A percentile compares a stretch with the other conserved stretches of the same genome.
Evolutionary conservation across 306 rosid genomes (phyloP).

Genomic region (Acmispon strigosus): DNA sequence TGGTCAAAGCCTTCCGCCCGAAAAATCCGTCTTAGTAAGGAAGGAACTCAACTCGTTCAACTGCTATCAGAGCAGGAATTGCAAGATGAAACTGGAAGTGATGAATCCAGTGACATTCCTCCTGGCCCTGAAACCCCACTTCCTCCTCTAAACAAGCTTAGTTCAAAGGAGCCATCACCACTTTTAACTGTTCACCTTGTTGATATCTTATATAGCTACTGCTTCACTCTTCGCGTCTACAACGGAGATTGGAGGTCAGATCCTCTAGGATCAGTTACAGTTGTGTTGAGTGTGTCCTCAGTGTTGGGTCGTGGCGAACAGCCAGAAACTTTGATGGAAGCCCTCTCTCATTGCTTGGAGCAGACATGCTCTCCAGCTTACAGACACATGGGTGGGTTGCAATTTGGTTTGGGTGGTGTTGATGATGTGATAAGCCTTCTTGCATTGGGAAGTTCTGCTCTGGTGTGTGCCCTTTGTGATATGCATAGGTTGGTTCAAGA

Average conservation of each 20-base stretch:
- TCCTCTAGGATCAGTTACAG: slow-evolving; percentile 52
- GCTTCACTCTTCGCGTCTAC: slow-evolving; percentile 69
- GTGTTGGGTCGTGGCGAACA: slow-evolving; percentile 59
- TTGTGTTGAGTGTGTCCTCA: slow-evolving; percentile 52
- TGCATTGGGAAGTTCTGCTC: slow-evolving; percentile 44
- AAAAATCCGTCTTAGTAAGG: slow-evolving; percentile 51
- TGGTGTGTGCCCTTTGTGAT: slow-evolving; percentile 56
- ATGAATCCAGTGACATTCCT: slow-evolving; percentile 44
- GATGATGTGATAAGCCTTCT: slow-evolving; percentile 49
- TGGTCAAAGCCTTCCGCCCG: slow-evolving; percentile 71
- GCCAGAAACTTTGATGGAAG: slow-evolving; percentile 56
- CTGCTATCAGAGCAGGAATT: slow-evolving; percentile 28
- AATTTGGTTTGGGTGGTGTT: slow-evolving; percentile 48
- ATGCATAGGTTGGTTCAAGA: slow-evolving; percentile 52
- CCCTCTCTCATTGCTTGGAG: slow-evolving; percentile 62
- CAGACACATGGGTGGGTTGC: slow-evolving; percentile 59
- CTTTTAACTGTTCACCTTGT: slow-evolving; percentile 60
- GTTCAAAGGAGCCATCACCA: slow-evolving; percentile 65
- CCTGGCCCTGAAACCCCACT: slow-evolving; percentile 55
- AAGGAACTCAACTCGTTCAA: slow-evolving; percentile 72
- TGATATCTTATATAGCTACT: slow-evolving; percentile 61
- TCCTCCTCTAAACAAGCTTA: slow-evolving; percentile 59
- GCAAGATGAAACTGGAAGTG: slow-evolving; percentile 18
- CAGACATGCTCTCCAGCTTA: slow-evolving; percentile 64
- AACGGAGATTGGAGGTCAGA: slow-evolving; percentile 79